Conservation (phyloP, 2,329 filamentous ascomycete species). For the Fusarium subtropicale region DNA sequence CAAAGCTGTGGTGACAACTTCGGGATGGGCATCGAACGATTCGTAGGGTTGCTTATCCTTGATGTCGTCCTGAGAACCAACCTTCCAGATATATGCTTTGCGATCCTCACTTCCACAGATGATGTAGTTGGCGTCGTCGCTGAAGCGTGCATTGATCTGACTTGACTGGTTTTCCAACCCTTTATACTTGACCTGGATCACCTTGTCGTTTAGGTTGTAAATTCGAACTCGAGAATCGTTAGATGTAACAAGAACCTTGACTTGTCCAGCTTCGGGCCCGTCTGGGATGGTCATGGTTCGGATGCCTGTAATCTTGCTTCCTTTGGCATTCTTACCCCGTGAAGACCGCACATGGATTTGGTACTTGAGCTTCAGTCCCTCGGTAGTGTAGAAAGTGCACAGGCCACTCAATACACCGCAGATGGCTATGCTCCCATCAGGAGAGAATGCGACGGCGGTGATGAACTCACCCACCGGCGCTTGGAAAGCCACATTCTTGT, state of each 20-base stretch:
- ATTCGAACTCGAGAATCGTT: slow-evolving; percentile 94
- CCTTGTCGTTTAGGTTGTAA: slow-evolving; percentile 88
- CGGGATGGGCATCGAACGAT: slow-evolving; percentile 88
- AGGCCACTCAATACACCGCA: slow-evolving; percentile 87
- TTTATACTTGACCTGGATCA: slow-evolving; percentile 87
- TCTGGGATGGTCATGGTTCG: slow-evolving; percentile 73
- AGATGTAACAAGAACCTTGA: slow-evolving; percentile 89
- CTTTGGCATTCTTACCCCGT: slow-evolving; percentile 91
- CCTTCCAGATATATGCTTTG: slow-evolving; percentile 89
- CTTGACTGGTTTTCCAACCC: slow-evolving; percentile 91
- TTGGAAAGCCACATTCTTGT: slow-evolving; percentile 90
- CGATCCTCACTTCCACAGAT: slow-evolving; percentile 94
- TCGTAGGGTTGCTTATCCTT: slow-evolving; percentile 87
- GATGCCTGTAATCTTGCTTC: slow-evolving; percentile 97
- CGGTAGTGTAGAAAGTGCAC: slow-evolving; percentile 92
- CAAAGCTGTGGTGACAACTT: slow-evolving; percentile 88
- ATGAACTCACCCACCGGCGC: slow-evolving; percentile 85
- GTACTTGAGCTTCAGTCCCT: slow-evolving; percentile 83
- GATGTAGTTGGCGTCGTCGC: slow-evolving; percentile 85
- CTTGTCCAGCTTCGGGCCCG: slow-evolving; percentile 66
- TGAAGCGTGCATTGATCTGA: slow-evolving; percentile 90
- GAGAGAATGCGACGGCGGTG: slow-evolving; percentile 92
- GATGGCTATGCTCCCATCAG: slow-evolving; percentile 89
- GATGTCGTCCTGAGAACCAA: slow-evolving; percentile 65
- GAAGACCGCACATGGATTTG: slow-evolving; percentile 95